Evolutionary conservation across 495 filamentous ascomycete species (phyloP), one percentile per base, ranked within the genome.

Genomic region (Aspergillus steynii): DNA sequence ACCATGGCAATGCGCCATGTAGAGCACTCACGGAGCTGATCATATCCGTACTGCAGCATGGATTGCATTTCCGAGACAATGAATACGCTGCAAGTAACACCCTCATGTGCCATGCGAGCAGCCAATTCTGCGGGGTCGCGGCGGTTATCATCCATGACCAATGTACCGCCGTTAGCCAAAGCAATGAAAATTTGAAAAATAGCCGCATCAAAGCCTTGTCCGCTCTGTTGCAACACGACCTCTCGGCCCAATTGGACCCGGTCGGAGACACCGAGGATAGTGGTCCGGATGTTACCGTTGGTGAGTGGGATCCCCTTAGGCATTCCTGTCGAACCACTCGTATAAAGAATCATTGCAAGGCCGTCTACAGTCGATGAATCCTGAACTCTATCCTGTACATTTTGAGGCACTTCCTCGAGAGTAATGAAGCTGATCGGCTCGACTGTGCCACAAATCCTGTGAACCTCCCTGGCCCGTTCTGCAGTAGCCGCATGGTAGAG

Each of bases 31-130:
- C 14, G 29, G 8, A 62, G 61, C 20, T 59, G 9, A 8, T 66
- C 58, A 20, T 20, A 20, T 20, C 68, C 69, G 46, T 72, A 71
- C 25, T 62, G 58, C 15, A 78, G 29, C 68, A 65, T 66, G 7
- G 53, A 15, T 1, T 53, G 47, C 53, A 74, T 74, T 58, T 77
- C 74, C 0, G 73, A 67, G 1, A 72, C 70, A 15, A 71, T 73
- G 2, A 61, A 63, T 20, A 20, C 54, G 27, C 68, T 77, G 53
- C 61, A 71, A 4, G 74, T 71, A 37, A 77, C 61, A 3, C 25
- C 8, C 14, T 75, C 50, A n/a, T 64, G 28, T 3, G 1, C 15
- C 6, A 77, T 69, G 15, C 76, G 56, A 10, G 71, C 59, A 14
- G 69, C 56, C 0, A 74, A 29, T 46, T 57, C 51, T 4, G 61